Conservation (phyloP, 805 yeast species). For the Candida suzukii region DNA sequence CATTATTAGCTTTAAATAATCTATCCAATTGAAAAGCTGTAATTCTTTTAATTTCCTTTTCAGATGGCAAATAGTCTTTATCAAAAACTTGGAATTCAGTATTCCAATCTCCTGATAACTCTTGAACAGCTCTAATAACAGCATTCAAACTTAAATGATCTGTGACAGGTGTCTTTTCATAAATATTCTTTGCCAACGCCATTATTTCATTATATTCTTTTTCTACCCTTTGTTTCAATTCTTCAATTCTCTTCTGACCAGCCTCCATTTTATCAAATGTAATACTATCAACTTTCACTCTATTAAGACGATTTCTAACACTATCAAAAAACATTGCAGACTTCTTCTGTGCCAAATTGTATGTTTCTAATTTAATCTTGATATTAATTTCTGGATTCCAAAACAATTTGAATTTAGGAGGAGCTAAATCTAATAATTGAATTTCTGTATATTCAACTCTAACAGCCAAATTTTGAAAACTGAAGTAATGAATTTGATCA, state of each 20-base stretch:
- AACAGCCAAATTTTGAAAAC: constrained; percentile 70
- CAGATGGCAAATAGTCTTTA: constrained; percentile 74
- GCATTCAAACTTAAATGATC: constrained; percentile 67
- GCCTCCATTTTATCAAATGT: constrained; percentile 64
- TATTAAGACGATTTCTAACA: constrained; percentile 56
- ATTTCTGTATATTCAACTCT: constrained; percentile 71
- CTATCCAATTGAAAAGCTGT: constrained; percentile 82
- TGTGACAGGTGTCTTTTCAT: constrained; percentile 48
- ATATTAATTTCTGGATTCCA: constrained; percentile 73
- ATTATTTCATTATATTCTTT: constrained; percentile 43
- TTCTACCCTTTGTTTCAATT: constrained; percentile 45
- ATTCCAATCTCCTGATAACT: constrained; percentile 84
- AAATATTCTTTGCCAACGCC: constrained; percentile 42
- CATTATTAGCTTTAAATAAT: constrained; percentile 44
- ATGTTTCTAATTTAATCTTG: constrained; percentile 57
- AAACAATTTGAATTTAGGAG: constrained; percentile 63
- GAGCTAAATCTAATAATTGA: constrained; percentile 70
- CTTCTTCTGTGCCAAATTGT: constrained; percentile 44
- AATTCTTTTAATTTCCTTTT: constrained; percentile 83
- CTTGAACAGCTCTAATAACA: constrained; percentile 66
- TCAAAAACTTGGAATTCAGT: constrained; percentile 75
- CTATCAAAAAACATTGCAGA: constrained; percentile 63
- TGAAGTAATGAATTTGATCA: constrained; percentile 79
- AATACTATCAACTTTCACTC: constrained; percentile 75
- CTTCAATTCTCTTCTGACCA: constrained; percentile 53